Percentiles rank a stretch among this genome's conserved stretches.
Conservation (phyloP, 2,329 filamentous ascomycete genomes). For the Claviceps sorghi region DNA sequence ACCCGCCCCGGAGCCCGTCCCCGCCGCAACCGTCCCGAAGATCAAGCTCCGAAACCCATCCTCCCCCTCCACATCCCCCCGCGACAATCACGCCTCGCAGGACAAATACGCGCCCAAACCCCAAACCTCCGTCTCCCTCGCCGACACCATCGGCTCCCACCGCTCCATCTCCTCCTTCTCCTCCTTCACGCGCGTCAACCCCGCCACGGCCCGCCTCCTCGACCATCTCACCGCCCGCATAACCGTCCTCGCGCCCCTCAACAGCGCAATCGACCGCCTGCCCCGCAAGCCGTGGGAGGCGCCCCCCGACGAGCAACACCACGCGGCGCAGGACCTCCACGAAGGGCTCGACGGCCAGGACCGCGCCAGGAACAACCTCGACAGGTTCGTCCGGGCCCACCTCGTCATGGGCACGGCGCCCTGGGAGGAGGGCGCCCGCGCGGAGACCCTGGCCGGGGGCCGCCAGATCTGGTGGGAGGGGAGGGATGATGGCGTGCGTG, state of each 20-base stretch:
- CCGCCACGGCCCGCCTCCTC: slow-evolving; percentile 52
- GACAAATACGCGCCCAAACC: slow-evolving; percentile 3
- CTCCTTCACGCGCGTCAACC: slow-evolving; percentile 61
- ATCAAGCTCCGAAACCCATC: slow-evolving; percentile 3
- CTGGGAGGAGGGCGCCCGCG: slow-evolving; percentile 55
- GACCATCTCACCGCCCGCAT: slow-evolving; percentile 53
- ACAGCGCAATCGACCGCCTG: slow-evolving; percentile 62
- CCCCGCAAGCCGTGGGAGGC: slow-evolving; percentile 81
- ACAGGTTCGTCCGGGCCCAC: slow-evolving; percentile 74
- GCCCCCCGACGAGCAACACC: slow-evolving; percentile 49
- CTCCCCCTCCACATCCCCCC: slow-evolving; percentile 3
- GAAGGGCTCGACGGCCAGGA: slow-evolving; percentile 45
- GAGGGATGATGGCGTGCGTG: slow-evolving; percentile 50
- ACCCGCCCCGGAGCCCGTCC: neutral
- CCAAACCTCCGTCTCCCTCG: slow-evolving; percentile 48
- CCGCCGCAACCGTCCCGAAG: slow-evolving; percentile 1
- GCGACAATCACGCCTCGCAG: slow-evolving; percentile 10
- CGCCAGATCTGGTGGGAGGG: slow-evolving; percentile 72
- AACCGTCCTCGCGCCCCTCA: slow-evolving; percentile 77
- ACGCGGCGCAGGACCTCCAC: slow-evolving; percentile 21
- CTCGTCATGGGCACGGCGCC: slow-evolving; percentile 54
- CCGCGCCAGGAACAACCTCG: slow-evolving; percentile 61
- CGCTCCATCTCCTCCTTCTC: slow-evolving; percentile 75
- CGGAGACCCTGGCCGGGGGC: slow-evolving; percentile 45
- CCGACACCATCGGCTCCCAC: slow-evolving; percentile 70